Evolutionary conservation across 2,329 filamentous ascomycete genomes (phyloP), one percentile per base, ranked within the genome.

Genomic region (Orbilia quercus): DNA sequence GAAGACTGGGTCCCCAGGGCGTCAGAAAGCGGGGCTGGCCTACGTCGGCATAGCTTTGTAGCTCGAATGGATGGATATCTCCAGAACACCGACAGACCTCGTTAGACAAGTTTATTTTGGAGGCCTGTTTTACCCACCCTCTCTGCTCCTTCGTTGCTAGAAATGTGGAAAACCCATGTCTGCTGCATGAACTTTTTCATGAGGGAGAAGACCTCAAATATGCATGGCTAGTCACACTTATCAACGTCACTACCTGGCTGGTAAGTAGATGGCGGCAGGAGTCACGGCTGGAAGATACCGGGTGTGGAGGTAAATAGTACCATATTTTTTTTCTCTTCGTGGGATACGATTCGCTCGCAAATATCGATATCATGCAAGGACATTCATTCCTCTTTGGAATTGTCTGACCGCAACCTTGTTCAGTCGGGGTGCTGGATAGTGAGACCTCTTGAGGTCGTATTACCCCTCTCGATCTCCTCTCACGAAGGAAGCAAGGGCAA

Each of bases 191-290:
- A 51, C 7, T 2, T 11, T 25, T 28, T n/a, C n/a, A n/a, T 3
- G 22, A 6, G 6, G 11, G 22, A 11, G 44, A 42, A 51, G 48
- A 11, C 47, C 45, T 54, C 23, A 45, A 55, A 25, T 48, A 25
- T 72, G 69, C 69, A 73, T 22, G 69, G 36, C 31, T 34, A 40
- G 69, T 73, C 69, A 73, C 69, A 66, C 69, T 54, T n/a, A 51
- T 40, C 40, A 66, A 57, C 54, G 40, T 60, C 54, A 66, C 38
- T 66, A 73, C 69, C 23, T 63, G 14, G 18, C 18, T 20, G 45
- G 40, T 45, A 66, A 50, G 69, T 73, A 66, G 28, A 66, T 40
- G 31, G 28, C 60, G 47, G 60, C 28, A 66, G 69, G 34, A 22
- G n/a, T 7, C 20, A 73, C 60, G 60, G 69, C 60, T 66, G 60